These are phyloP conservation scores for Colletotrichum endophyticum DNA, from an alignment of 2,329 filamentous ascomycete species.

Conservation along the genomic window DNA sequence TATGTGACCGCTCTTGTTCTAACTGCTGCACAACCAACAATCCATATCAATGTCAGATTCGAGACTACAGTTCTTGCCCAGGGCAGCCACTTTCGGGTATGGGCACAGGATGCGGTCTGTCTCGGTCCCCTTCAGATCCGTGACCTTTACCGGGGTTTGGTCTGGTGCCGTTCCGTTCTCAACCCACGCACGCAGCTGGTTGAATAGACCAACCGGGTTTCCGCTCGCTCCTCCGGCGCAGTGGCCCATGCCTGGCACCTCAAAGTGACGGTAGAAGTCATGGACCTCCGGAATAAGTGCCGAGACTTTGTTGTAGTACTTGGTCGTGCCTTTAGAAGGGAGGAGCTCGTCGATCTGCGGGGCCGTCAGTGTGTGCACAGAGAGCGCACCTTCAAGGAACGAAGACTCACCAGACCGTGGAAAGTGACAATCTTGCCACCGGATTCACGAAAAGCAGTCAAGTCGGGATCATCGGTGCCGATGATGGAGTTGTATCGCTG, in stretches of 20 bases:
- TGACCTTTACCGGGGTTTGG: neutral
- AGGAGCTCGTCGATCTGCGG: constrained; percentile 38
- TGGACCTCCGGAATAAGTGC: neutral
- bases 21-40: neutral
- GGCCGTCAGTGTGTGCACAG: neutral
- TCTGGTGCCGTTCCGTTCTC: constrained; percentile 22
- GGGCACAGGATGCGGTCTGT: constrained; percentile 39
- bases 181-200: constrained; percentile 19
- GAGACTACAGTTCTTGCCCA: constrained; percentile 9
- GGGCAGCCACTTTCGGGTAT: constrained; percentile 29
- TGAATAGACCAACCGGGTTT: constrained; percentile 1
- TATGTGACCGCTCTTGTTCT: too few species aligned
- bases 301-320: constrained; percentile 27
- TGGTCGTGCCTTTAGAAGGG: constrained; percentile 30
- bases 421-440: constrained; percentile 48
- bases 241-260: constrained; percentile 9
- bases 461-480: constrained; percentile 31
- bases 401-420: constrained; percentile 36
- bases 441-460: constrained; percentile 30
- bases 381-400: neutral
- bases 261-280: constrained; percentile 11
- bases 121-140: neutral
- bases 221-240: constrained; percentile 11
- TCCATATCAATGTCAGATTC: neutral
- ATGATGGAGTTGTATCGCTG: constrained; percentile 22